A percentile compares a stretch with the other conserved stretches of the same genome.
These are phyloP conservation scores for Syzygium jambos DNA, from an alignment of 345 rosid species.

Conservation along the genomic window DNA sequence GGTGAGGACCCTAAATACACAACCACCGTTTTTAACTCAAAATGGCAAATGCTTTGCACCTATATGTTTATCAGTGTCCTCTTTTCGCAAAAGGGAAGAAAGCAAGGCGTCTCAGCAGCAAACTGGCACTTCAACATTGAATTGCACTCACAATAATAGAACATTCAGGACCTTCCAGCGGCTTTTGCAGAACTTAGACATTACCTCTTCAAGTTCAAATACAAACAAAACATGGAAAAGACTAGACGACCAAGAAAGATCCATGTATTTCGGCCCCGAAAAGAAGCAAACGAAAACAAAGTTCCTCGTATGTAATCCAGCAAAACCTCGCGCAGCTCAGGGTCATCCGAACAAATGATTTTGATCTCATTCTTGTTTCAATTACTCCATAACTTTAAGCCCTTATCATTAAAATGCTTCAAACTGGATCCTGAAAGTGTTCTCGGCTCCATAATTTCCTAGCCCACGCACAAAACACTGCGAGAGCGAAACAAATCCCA, in stretches of 20 bases:
- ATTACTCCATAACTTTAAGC: background rate
- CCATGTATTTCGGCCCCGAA: background rate
- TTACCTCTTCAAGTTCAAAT: background rate
- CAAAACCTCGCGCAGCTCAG: background rate
- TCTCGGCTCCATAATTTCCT: background rate
- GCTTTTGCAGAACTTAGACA: background rate
- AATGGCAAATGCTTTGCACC: background rate
- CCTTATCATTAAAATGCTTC: background rate
- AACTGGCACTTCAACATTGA: background rate
- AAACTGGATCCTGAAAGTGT: background rate
- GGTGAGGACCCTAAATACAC: background rate
- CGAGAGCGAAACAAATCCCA: background rate
- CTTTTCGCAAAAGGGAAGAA: background rate
- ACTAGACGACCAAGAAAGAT: background rate
- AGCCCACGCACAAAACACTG: background rate
- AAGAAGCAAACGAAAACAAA: background rate
- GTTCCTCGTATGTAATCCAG: background rate
- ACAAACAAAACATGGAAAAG: background rate
- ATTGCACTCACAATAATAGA: background rate
- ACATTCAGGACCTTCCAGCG: background rate
- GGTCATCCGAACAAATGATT: background rate
- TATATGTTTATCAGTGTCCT: fast-evolving
- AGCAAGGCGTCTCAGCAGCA: background rate
- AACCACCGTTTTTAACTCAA: background rate
- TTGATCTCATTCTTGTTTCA: background rate